phyloP scores from a whole-genome alignment of 768 basidiomycete species.

The Daedalea quercina region DNA sequence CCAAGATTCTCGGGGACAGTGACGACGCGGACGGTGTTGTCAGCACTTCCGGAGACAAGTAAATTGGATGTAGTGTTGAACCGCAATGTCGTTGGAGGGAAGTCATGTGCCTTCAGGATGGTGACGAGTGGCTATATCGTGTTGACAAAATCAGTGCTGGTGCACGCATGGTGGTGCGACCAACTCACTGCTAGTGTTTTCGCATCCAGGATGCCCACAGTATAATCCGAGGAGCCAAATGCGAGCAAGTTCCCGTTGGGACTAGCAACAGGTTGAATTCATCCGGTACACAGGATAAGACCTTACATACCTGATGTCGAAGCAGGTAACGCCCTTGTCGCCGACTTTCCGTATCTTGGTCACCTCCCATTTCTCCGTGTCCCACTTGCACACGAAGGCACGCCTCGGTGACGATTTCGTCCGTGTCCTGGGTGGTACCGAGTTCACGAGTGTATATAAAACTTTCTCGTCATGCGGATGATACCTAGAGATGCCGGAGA shows the following conservation, averaged over 20 bases:
- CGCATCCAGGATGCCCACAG: slow-evolving; percentile 79
- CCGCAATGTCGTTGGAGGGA: slow-evolving; percentile 82
- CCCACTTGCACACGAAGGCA: slow-evolving; percentile 70
- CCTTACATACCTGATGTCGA: slow-evolving; percentile 71
- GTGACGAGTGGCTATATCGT: slow-evolving; percentile 70
- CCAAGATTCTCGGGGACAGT: slow-evolving; percentile 54
- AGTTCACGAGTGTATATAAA: slow-evolving; percentile 71
- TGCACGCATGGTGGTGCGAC: background rate
- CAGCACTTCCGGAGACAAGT: slow-evolving; percentile 85
- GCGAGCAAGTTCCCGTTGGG: slow-evolving; percentile 77
- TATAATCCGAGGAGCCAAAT: slow-evolving; percentile 82
- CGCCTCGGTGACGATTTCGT: slow-evolving; percentile 49
- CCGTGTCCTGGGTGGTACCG: slow-evolving; percentile 50
- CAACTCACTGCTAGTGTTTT: slow-evolving; percentile 65
- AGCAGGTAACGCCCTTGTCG: slow-evolving; percentile 77
- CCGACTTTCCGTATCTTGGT: slow-evolving; percentile 66
- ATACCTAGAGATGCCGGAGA: slow-evolving; percentile 38
- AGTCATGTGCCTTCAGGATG: slow-evolving; percentile 92
- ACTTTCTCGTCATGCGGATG: slow-evolving; percentile 44
- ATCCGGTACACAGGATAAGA: background rate
- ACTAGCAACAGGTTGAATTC: slow-evolving; percentile 33
- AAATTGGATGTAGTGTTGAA: slow-evolving; percentile 83
- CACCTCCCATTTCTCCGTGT: slow-evolving; percentile 59
- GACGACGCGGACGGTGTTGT: slow-evolving; percentile 79
- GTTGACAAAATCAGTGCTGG: too few relatives aligned